Percentiles rank a stretch among this genome's conserved stretches.
Conservation (phyloP, 2,329 filamentous ascomycete species). For the Parasarocladium wereldwijsianum region DNA sequence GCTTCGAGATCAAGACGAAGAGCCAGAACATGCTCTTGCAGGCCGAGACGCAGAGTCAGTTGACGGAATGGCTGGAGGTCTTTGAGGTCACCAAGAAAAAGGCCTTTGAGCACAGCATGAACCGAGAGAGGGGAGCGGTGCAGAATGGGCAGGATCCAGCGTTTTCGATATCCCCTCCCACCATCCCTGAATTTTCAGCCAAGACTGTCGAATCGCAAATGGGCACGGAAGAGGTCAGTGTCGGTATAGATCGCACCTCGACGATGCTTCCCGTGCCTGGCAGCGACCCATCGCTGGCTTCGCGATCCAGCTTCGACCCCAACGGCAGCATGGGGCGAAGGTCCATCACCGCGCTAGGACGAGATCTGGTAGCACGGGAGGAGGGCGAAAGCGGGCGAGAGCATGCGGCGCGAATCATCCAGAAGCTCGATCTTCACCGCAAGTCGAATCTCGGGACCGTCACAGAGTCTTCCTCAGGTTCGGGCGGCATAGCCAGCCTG, state of each 20-base stretch:
- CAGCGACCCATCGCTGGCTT: conserved; percentile 33
- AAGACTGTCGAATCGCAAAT: conserved; percentile 56
- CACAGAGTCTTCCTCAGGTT: conserved; percentile 23
- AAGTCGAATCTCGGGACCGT: conserved; percentile 49
- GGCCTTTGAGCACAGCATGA: conserved; percentile 62
- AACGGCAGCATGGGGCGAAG: conserved; percentile 32
- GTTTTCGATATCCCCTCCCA: conserved; percentile 82
- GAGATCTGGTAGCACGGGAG: conserved; percentile 36
- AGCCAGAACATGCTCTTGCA: conserved; percentile 80
- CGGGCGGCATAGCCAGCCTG: conserved; percentile 62
- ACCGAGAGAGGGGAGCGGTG: conserved; percentile 15
- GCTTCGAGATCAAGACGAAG: conserved; percentile 97
- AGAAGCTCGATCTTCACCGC: conserved; percentile 80
- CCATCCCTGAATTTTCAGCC: conserved; percentile 80
- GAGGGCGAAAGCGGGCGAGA: conserved; percentile 66
- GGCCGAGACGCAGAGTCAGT: conserved; percentile 78
- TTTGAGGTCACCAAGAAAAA: conserved; percentile 92
- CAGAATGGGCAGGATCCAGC: conserved; percentile 51
- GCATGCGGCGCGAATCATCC: conserved; percentile 77
- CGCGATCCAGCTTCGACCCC: conserved; percentile 62
- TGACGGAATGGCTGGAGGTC: conserved; percentile 88
- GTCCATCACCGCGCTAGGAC: conserved; percentile 37
- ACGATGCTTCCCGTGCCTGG: conserved; percentile 52
- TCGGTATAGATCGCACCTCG: conserved; percentile 40
- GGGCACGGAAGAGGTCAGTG: conserved; percentile 29